Percentiles rank a stretch among this genome's conserved stretches.
Conservation (phyloP, 257 asterid genomes). For the Salvia splendens region DNA sequence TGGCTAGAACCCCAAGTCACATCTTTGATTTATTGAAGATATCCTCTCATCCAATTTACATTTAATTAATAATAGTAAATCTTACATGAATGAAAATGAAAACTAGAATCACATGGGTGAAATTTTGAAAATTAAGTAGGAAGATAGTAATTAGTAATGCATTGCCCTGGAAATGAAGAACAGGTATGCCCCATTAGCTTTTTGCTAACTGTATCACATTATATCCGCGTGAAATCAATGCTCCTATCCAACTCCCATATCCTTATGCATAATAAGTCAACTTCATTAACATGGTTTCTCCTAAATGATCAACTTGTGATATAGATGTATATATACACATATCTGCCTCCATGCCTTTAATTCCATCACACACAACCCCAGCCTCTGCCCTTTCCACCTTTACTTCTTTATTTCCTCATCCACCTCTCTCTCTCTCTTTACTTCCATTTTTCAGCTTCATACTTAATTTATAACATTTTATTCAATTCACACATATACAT, state of each 20-base stretch:
- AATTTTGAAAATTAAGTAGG: neutral
- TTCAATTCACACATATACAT: neutral
- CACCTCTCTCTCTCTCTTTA: conserved; percentile 13
- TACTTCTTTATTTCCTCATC: conserved; percentile 26
- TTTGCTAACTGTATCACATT: conserved; percentile 22
- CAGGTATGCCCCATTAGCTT: conserved; percentile 12
- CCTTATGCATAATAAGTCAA: conserved; percentile 21
- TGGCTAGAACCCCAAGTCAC: neutral
- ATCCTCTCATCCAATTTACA: neutral
- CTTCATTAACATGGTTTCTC: conserved; percentile 17
- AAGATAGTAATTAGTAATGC: conserved; percentile 3
- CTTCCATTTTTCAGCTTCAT: conserved; percentile 1
- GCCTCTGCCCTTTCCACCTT: conserved; percentile 17
- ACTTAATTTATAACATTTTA: no score
- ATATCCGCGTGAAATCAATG: conserved; percentile 62
- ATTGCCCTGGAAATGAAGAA: conserved; percentile 19
- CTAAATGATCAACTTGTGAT: neutral
- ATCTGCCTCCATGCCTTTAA: conserved; percentile 18
- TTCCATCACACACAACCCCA: conserved; percentile 36
- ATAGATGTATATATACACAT: neutral
- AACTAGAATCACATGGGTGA: neutral
- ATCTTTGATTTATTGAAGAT: conserved; percentile 11
- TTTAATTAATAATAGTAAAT: neutral
- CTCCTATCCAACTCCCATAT: conserved; percentile 41
- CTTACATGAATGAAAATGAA: no score